A percentile compares a stretch with the other conserved stretches of the same genome.
Evolutionary conservation across 1,139 yeast genomes (phyloP).

Genomic region (Pichia sp.): DNA sequence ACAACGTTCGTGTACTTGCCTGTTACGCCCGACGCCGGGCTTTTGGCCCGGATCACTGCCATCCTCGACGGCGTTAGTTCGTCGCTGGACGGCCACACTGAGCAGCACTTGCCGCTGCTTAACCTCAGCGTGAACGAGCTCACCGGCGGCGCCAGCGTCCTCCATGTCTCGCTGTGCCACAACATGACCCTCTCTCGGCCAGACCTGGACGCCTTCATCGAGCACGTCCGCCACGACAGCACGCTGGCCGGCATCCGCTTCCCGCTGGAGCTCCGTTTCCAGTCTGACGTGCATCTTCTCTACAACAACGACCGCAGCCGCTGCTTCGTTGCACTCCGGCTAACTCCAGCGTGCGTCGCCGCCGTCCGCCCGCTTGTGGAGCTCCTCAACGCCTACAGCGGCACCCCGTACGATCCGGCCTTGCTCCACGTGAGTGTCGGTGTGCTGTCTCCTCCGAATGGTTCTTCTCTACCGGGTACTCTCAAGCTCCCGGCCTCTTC

Average conservation of each 20-base stretch:
- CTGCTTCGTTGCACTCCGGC: neutral
- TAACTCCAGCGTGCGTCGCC: neutral
- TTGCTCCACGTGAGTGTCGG: neutral
- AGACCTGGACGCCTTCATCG: neutral
- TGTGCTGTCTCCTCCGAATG: neutral
- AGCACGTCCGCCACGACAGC: neutral
- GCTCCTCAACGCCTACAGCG: neutral
- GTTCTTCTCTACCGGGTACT: neutral
- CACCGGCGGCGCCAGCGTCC: neutral
- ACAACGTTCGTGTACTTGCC: constrained; percentile 17
- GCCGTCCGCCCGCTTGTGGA: neutral
- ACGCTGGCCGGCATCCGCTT: neutral
- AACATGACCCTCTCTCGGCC: neutral
- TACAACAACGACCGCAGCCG: neutral
- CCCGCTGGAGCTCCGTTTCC: neutral
- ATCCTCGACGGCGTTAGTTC: neutral
- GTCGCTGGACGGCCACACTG: neutral
- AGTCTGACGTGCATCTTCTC: neutral
- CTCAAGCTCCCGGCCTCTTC: neutral
- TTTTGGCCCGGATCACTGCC: neutral
- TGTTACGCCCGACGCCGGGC: constrained; percentile 1
- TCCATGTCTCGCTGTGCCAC: neutral
- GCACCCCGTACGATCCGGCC: neutral
- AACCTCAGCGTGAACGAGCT: neutral
- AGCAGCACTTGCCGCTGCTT: neutral